These are phyloP conservation scores for Paxillus involutus DNA, from an alignment of 768 basidiomycete species.

Conservation along the genomic window DNA sequence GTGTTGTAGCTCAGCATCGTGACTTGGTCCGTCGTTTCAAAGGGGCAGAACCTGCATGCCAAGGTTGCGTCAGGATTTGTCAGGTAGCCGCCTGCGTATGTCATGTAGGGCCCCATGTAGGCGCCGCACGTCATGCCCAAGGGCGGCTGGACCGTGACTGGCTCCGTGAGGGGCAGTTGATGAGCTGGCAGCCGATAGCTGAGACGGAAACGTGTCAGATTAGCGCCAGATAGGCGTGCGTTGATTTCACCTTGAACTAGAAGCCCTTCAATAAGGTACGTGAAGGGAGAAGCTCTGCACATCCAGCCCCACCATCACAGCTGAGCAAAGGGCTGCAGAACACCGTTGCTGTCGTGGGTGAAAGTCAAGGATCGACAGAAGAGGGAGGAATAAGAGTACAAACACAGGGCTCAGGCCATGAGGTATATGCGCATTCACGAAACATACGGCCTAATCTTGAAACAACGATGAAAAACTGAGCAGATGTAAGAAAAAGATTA, in stretches of 20 bases:
- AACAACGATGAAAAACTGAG: too few species aligned
- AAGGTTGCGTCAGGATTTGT: constrained; percentile 50
- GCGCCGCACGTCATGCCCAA: constrained; percentile 49
- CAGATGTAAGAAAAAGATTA: too few species aligned
- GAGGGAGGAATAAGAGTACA: too few species aligned
- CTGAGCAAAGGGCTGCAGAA: constrained; percentile 44
- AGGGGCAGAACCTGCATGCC: constrained; percentile 58
- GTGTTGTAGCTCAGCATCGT: constrained; percentile 44
- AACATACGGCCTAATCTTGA: too few species aligned
- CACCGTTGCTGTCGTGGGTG: constrained; percentile 37
- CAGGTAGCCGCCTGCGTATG: constrained; percentile 53
- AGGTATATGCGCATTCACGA: too few species aligned
- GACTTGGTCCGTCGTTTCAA: constrained; percentile 48
- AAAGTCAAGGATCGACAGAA: too few species aligned
- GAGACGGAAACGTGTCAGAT: constrained; percentile 18
- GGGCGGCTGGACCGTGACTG: constrained; percentile 52
- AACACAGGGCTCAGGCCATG: too few species aligned
- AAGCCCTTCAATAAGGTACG: constrained; percentile 51
- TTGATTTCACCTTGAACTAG: constrained; percentile 24
- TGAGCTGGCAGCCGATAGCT: constrained; percentile 42
- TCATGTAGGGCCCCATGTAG: constrained; percentile 53
- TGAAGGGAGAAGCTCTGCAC: constrained; percentile 46
- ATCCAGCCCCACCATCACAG: constrained; percentile 30
- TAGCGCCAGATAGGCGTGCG: neutral
- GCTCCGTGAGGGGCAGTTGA: constrained; percentile 55